Evolutionary conservation across 1,139 yeast genomes (phyloP).

Genomic region (Suhomyces choctaworum): DNA sequence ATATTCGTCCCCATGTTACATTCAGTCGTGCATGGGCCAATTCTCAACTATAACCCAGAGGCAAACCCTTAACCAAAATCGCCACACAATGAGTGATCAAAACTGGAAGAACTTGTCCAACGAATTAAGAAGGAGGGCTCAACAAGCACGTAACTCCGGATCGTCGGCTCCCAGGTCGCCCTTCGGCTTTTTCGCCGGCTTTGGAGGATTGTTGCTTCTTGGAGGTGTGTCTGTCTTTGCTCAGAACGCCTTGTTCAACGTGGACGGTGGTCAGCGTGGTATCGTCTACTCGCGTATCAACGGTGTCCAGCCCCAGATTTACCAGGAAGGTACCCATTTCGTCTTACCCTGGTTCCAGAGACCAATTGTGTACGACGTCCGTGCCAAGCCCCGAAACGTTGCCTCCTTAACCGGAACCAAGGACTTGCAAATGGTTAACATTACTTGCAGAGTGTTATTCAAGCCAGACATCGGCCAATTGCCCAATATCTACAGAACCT

Average conservation of each 20-base stretch:
- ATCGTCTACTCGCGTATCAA: conserved; percentile 84
- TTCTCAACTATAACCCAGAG: conserved; percentile 4
- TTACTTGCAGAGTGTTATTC: conserved; percentile 93
- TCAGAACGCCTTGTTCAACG: conserved; percentile 84
- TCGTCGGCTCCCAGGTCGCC: conserved; percentile 53
- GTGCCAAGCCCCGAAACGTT: conserved; percentile 96
- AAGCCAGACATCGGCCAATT: conserved; percentile 79
- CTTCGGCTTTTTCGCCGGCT: conserved; percentile 67
- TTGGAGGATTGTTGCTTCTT: conserved; percentile 71
- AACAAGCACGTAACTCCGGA: conserved; percentile 44
- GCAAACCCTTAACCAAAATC: conserved; percentile 2
- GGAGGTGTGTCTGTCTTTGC: conserved; percentile 71
- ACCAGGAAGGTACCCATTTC: conserved; percentile 93
- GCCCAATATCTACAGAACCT: conserved; percentile 84
- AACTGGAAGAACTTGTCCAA: conserved; percentile 69
- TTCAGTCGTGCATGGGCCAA: background rate
- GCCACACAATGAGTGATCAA: conserved; percentile 45
- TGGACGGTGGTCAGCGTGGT: conserved; percentile 99
- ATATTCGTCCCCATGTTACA: too few relatives aligned
- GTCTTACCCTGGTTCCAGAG: conserved; percentile 94
- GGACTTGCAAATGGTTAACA: conserved; percentile 98
- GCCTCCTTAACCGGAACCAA: conserved; percentile 98
- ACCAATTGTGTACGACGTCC: conserved; percentile 88
- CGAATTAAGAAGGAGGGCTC: conserved; percentile 66
- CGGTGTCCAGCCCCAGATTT: conserved; percentile 85